These are phyloP conservation scores for Trichoderma atrobrunneum DNA, from an alignment of 2,329 filamentous ascomycete genomes.

Conservation along the genomic window DNA sequence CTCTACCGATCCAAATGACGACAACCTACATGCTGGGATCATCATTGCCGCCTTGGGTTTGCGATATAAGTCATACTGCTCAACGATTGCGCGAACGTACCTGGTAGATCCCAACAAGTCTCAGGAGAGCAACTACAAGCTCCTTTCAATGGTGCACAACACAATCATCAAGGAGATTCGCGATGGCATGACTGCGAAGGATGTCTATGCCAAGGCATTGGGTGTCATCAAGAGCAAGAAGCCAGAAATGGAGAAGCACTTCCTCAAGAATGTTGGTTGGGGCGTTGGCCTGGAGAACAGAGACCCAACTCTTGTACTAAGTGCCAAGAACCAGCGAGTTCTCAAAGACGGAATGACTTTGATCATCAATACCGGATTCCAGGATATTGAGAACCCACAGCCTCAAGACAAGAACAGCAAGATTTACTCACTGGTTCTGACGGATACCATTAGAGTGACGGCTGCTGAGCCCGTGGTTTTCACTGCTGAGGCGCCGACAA, in stretches of 20 bases:
- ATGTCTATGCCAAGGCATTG: constrained; percentile 87
- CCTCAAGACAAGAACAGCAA: constrained; percentile 88
- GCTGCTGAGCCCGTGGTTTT: constrained; percentile 79
- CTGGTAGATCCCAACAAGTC: constrained; percentile 95
- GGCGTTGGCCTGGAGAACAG: constrained; percentile 91
- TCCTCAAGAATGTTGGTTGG: constrained; percentile 86
- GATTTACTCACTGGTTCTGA: constrained; percentile 83
- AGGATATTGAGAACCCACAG: constrained; percentile 81
- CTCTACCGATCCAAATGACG: constrained; percentile 73
- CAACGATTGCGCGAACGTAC: constrained; percentile 88
- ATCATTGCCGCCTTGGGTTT: constrained; percentile 91
- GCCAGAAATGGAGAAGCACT: constrained; percentile 92
- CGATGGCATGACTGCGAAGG: constrained; percentile 81
- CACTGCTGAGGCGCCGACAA: constrained; percentile 86
- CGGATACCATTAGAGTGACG: constrained; percentile 89
- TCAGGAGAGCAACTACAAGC: constrained; percentile 91
- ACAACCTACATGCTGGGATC: constrained; percentile 81
- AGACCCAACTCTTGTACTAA: constrained; percentile 79
- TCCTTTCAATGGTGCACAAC: constrained; percentile 80
- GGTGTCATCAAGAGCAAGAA: constrained; percentile 81
- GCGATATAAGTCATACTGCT: constrained; percentile 94
- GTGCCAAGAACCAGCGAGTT: constrained; percentile 76
- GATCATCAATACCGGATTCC: constrained; percentile 83
- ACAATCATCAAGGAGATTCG: constrained; percentile 86
- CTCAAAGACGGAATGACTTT: constrained; percentile 98